Evolutionary conservation across 176 grass and related monocot genomes (phyloP).

Genomic region (Oryza coarctata): DNA sequence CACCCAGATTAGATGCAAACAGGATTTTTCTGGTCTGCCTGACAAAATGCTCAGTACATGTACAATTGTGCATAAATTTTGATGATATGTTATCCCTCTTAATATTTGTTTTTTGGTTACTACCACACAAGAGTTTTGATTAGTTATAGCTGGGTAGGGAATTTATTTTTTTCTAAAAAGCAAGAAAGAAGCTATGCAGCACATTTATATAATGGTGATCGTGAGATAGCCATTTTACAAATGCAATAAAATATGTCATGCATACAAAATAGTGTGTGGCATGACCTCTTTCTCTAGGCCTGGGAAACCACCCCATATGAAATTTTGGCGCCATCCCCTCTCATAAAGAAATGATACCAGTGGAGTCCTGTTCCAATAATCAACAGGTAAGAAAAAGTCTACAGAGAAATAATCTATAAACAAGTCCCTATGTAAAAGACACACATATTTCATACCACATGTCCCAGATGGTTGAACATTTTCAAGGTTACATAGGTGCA

Average conservation of each 20-base stretch:
- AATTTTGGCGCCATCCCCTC: slow-evolving; percentile 96
- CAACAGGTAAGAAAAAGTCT: slow-evolving; percentile 23
- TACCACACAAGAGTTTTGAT: background rate
- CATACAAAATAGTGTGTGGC: slow-evolving; percentile 20
- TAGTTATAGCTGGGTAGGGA: background rate
- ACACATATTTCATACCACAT: background rate
- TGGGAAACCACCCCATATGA: slow-evolving; percentile 88
- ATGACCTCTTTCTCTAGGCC: slow-evolving; percentile 81
- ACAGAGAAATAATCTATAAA: background rate
- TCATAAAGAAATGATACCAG: slow-evolving; percentile 93
- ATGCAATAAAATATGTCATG: slow-evolving; percentile 30
- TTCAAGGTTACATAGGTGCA: background rate
- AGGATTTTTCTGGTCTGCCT: background rate
- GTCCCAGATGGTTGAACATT: background rate
- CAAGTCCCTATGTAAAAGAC: background rate
- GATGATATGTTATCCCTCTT: too few species aligned
- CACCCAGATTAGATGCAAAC: background rate
- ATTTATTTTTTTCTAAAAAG: background rate
- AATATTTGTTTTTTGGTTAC: too few species aligned
- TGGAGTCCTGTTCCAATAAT: slow-evolving; percentile 57
- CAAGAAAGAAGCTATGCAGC: background rate
- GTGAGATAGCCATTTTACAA: background rate
- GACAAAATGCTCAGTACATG: background rate
- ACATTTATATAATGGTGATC: slow-evolving; percentile 1
- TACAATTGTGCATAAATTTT: background rate